Percentiles rank a stretch among this genome's conserved stretches.
phyloP scores from a whole-genome alignment of 2,329 filamentous ascomycete species.

The Penicillium griseofulvum region DNA sequence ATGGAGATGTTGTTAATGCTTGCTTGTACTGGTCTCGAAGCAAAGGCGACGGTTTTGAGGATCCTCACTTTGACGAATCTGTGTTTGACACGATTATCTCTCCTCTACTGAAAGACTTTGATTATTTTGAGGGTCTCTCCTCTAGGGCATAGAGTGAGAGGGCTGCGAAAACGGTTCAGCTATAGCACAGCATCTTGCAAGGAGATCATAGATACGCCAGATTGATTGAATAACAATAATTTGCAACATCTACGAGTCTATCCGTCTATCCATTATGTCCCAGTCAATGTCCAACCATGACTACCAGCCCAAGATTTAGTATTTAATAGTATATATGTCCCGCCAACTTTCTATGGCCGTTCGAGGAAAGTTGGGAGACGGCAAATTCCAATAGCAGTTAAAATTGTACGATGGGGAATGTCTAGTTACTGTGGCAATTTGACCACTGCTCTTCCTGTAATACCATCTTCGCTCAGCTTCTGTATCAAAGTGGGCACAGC shows the following conservation, averaged over 20 bases:
- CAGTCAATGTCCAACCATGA: too few species aligned
- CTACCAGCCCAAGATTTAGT: not conserved
- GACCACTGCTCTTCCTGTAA: constrained; percentile 23
- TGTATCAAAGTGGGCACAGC: constrained; percentile 15
- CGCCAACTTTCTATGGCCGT: not conserved
- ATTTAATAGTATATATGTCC: not conserved
- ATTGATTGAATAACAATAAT: not conserved
- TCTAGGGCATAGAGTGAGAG: too few species aligned
- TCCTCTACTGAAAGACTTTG: not conserved
- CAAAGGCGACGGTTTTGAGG: not conserved
- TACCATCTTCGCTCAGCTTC: constrained; percentile 14
- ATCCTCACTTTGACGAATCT: not conserved
- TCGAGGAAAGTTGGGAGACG: not conserved
- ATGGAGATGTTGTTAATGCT: not conserved
- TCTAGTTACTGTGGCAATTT: constrained; percentile 10
- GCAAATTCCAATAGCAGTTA: not conserved
- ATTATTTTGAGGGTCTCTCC: not conserved
- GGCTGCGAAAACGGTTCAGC: too few species aligned
- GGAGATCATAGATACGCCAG: not conserved
- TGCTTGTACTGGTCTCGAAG: not conserved
- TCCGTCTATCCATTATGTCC: too few species aligned
- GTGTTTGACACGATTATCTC: not conserved
- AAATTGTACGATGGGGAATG: not conserved
- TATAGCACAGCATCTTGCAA: too few species aligned
- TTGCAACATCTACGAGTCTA: too few species aligned